Base-by-base conservation (phyloP, 164 flowering plant genomes). In the Warburgia ugandensis region DNA sequence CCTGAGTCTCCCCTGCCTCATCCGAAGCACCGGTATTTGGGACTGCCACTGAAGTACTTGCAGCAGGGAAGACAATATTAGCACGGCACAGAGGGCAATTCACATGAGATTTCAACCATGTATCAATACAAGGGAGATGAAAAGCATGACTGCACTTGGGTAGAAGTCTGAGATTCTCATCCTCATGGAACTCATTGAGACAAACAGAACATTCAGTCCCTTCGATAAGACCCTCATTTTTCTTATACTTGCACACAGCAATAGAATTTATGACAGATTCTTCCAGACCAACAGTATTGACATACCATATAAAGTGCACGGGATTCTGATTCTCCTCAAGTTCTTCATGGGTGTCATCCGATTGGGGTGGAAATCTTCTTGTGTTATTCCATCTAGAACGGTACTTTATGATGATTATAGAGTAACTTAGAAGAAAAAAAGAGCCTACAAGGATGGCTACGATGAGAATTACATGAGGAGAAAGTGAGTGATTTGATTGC, bases 91-190 rank as follows among this genome's bases (percentile, higher is more conserved):
- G 6, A 0, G 92, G 92, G 52, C 92, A 84, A 54, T 64, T 81
- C 17, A 66, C 72, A 55, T 81, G 85, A 4, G 81, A 70, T 55
- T 71, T 61, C 27, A 84, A 53, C 92, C 92, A 84, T n/a, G 82
- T 79, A 59, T 84, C 92, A 38, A 84, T 79, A 47, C 92, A 84
- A 30, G 68, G 47, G 19, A 77, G 50, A 33, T 84, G 88, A 58
- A 84, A 84, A 14, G 92, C 86, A 43, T 84, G 92, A 54, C 66
- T 73, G 57, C 88, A 84, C 58, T 84, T 81, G 21, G 92, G 92
- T 45, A 84, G 58, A 8, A 84, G 63, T 45, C 88, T 31, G 10
- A 84, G 68, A 20, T 57, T 63, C 22, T 81, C 88, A 3, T 62
- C 78, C 11, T 81, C 77, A 7, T 53, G 56, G 52, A 84, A 84